Conservation (phyloP, 2,329 filamentous ascomycete genomes). For the Pseudogymnoascus sp. region DNA sequence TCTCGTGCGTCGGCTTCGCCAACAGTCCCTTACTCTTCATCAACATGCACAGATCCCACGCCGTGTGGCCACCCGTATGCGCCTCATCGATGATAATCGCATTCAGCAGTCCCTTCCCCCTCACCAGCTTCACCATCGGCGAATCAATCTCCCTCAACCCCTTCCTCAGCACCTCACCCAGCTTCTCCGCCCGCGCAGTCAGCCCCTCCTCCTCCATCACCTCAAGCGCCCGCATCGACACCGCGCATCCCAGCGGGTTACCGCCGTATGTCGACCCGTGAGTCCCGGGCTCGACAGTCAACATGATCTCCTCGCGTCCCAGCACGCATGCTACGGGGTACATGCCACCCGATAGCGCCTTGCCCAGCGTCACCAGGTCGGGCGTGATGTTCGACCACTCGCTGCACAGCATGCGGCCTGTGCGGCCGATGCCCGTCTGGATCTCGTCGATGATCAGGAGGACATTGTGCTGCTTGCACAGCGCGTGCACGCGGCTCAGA, state of each 20-base stretch:
- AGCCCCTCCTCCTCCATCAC: constrained; percentile 87
- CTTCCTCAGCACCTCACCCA: constrained; percentile 77
- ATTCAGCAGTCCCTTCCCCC: constrained; percentile 90
- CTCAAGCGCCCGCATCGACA: constrained; percentile 90
- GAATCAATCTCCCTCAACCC: constrained; percentile 66
- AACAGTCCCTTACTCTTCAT: constrained; percentile 91
- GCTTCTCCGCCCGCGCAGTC: constrained; percentile 67
- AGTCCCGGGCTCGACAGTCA: constrained; percentile 90
- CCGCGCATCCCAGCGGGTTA: constrained; percentile 89
- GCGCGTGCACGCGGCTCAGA: constrained; percentile 64
- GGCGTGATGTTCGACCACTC: constrained; percentile 95
- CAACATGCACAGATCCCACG: constrained; percentile 93
- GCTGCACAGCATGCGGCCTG: constrained; percentile 85
- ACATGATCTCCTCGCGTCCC: constrained; percentile 82
- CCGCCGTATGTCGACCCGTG: constrained; percentile 98
- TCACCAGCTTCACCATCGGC: constrained; percentile 71
- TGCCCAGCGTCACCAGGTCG: constrained; percentile 88
- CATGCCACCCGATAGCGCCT: constrained; percentile 96
- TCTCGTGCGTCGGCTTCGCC: constrained; percentile 96
- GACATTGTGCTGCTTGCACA: constrained; percentile 93
- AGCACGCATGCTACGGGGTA: constrained; percentile 97
- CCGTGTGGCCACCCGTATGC: constrained; percentile 73
- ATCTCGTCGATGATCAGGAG: constrained; percentile 97
- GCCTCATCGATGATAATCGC: constrained; percentile 92
- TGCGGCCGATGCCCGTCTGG: constrained; percentile 93